phyloP scores from a whole-genome alignment of 2,329 filamentous ascomycete genomes.

The Daldinia sp. region DNA sequence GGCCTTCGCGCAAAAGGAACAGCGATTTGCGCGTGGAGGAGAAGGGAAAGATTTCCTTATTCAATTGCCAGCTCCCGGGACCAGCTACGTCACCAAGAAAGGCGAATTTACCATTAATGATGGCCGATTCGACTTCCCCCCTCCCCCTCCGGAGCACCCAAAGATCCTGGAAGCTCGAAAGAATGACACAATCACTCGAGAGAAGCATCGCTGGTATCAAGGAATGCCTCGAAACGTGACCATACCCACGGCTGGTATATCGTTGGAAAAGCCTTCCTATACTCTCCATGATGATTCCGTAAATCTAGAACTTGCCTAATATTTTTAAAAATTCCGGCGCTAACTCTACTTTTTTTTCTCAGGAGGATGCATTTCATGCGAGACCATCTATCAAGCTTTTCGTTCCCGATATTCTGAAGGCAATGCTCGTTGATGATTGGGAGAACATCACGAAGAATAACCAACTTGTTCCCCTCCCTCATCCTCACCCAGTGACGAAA shows the following conservation, averaged over 20 bases:
- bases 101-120: not conserved
- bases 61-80: not conserved
- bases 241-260: conserved; percentile 34
- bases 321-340: not conserved
- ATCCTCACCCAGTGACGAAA: conserved; percentile 74
- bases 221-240: conserved; percentile 2
- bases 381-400: conserved; percentile 86
- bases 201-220: conserved; percentile 15
- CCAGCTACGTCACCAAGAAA: not conserved
- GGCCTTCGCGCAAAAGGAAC: not conserved
- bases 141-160: conserved; percentile 4
- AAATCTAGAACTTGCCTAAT: conserved; percentile 19
- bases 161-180: conserved; percentile 19
- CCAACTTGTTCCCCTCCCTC: conserved; percentile 85
- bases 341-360: not conserved
- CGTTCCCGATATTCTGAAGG: conserved; percentile 90
- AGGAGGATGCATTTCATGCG: conserved; percentile 89
- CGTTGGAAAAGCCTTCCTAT: conserved; percentile 27
- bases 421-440: conserved; percentile 96
- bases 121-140: not conserved
- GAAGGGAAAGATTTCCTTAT: not conserved
- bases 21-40: not conserved
- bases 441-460: conserved; percentile 97
- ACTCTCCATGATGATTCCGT: conserved; percentile 9
- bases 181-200: conserved; percentile 3